Percentiles rank a stretch among this genome's conserved stretches.
Evolutionary conservation across 805 yeast genomes (phyloP).

Genomic region (Candida taoyuanica): DNA sequence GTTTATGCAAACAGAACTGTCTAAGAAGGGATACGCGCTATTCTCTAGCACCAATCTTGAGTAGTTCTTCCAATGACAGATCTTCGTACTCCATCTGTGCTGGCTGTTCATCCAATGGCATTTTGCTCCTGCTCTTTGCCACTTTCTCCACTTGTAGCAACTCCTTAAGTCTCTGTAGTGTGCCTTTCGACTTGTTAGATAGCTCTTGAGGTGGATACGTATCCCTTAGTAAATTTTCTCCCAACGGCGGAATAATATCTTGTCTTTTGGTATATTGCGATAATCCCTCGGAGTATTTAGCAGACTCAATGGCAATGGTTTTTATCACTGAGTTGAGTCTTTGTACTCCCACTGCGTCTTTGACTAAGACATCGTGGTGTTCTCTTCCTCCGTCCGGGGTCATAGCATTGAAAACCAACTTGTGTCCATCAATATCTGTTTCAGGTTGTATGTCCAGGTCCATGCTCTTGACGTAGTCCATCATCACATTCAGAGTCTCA

Average conservation of each 20-base stretch:
- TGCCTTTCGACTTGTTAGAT: conserved; percentile 9
- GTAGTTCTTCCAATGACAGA: conserved; percentile 7
- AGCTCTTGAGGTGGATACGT: conserved; percentile 16
- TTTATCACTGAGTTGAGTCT: conserved; percentile 17
- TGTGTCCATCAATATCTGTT: conserved; percentile 22
- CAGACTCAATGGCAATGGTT: conserved; percentile 13
- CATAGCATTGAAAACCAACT: conserved; percentile 20
- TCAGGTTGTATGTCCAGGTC: conserved; percentile 33
- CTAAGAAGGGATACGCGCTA: conserved; percentile 1
- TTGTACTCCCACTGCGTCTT: conserved; percentile 23
- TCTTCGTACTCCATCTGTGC: conserved; percentile 9
- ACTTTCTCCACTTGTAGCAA: conserved; percentile 22
- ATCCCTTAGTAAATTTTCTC: conserved; percentile 20
- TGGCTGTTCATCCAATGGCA: conserved; percentile 1
- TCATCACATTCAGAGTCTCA: conserved; percentile 41
- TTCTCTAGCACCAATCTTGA: conserved; percentile 3
- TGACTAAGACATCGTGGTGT: conserved; percentile 25
- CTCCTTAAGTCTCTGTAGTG: conserved; percentile 10
- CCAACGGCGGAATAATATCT: conserved; percentile 28
- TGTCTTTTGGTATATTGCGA: conserved; percentile 14
- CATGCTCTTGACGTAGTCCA: conserved; percentile 38
- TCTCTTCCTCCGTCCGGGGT: background rate
- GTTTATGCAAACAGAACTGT: conserved; percentile 4
- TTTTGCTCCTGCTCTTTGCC: conserved; percentile 11
- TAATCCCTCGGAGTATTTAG: conserved; percentile 4